Evolutionary conservation across 2,329 filamentous ascomycete genomes (phyloP).

Genomic region (Aspergillus sclerotialis): DNA sequence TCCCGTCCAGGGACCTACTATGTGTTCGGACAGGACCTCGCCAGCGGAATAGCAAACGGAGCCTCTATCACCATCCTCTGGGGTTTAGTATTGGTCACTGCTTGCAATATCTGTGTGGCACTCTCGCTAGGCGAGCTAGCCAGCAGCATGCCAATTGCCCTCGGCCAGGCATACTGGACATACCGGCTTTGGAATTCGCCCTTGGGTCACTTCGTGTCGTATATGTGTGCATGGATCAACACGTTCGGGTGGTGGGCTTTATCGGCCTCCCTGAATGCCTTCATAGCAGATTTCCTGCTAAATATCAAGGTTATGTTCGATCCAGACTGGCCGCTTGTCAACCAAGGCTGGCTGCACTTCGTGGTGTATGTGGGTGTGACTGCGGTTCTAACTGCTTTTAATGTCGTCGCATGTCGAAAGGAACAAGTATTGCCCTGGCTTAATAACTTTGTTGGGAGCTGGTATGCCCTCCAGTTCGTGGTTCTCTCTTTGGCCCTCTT

Average conservation of each 20-base stretch:
- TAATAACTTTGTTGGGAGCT: conserved; percentile 51
- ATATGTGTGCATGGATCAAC: conserved; percentile 56
- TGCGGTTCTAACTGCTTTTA: conserved; percentile 42
- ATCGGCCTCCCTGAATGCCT: conserved; percentile 49
- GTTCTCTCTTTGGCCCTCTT: conserved; percentile 46
- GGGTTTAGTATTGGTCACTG: conserved; percentile 48
- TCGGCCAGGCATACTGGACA: conserved; percentile 56
- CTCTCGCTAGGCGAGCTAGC: conserved; percentile 50
- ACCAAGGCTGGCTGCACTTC: conserved; percentile 48
- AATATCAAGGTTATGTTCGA: conserved; percentile 52
- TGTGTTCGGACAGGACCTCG: conserved; percentile 49
- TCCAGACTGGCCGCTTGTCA: conserved; percentile 39
- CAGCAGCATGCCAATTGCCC: conserved; percentile 53
- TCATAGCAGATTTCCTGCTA: conserved; percentile 53
- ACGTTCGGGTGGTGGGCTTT: conserved; percentile 55
- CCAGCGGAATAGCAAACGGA: conserved; percentile 47
- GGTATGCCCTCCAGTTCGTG: conserved; percentile 48
- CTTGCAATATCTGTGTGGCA: conserved; percentile 49
- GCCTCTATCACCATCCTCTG: conserved; percentile 50
- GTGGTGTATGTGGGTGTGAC: conserved; percentile 49
- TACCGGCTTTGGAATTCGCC: conserved; percentile 35
- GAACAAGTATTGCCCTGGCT: conserved; percentile 45
- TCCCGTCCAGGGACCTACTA: conserved; percentile 44
- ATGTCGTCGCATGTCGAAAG: conserved; percentile 46
- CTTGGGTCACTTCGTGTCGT: conserved; percentile 45